Evolutionary conservation across 108 stramenopile genomes (phyloP).

Genomic region (Discostella stelligeroides): DNA sequence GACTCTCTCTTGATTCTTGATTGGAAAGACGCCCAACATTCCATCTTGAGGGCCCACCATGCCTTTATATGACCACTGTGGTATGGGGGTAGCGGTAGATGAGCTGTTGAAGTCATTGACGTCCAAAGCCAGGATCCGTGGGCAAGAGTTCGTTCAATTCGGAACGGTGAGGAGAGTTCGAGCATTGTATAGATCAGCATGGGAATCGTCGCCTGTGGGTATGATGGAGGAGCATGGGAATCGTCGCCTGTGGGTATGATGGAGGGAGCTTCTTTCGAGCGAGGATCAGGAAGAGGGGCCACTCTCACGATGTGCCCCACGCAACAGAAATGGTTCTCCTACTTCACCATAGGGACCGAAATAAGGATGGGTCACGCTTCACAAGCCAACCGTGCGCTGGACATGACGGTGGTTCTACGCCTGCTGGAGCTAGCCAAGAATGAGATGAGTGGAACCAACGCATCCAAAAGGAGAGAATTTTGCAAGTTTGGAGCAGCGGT

Average conservation of each 20-base stretch:
- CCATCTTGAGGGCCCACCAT: conserved; percentile 23
- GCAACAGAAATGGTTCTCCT: conserved; percentile 19
- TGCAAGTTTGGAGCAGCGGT: too few relatives aligned
- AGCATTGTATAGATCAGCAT: neutral
- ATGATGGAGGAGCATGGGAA: too few relatives aligned
- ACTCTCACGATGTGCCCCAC: conserved; percentile 6
- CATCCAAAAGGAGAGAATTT: neutral
- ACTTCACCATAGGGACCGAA: conserved; percentile 2
- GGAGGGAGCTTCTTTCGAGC: too few relatives aligned
- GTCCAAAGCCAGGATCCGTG: conserved; percentile 1
- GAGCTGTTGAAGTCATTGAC: conserved; percentile 26
- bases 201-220: too few relatives aligned
- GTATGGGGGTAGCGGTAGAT: conserved; percentile 40
- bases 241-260: conserved; percentile 7
- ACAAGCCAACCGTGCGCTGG: neutral
- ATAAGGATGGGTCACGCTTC: conserved; percentile 20
- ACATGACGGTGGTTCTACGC: neutral
- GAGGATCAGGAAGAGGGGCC: too few relatives aligned
- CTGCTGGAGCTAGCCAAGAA: conserved; percentile 3
- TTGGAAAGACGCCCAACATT: conserved; percentile 13
- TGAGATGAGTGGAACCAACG: neutral
- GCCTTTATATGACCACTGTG: conserved; percentile 32
- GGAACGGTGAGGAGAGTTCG: conserved; percentile 28
- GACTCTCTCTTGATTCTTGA: neutral
- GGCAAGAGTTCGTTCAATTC: conserved; percentile 24